Base-by-base conservation (phyloP, 345 rosid genomes). In the Dimocarpus longan region DNA sequence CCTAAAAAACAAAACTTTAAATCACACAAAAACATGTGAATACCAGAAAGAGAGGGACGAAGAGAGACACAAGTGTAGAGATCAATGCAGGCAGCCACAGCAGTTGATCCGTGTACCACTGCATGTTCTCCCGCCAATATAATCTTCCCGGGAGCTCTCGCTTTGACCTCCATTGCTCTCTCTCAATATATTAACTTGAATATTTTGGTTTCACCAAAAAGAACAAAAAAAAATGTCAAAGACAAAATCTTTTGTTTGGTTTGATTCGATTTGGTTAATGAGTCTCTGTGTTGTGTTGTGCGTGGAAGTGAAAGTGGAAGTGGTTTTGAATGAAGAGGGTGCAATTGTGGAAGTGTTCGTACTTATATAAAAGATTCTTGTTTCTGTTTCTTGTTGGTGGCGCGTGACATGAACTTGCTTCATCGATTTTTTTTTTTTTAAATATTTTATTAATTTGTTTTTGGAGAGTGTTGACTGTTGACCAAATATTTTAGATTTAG, bases 101-200 rank as follows among this genome's bases (percentile, higher is more conserved):
- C 98, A 7, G 97, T 87, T 74, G 91, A 90, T 82, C 99, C 97
- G 83, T 97, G 98, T 44, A 97, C 99, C 78, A 97, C 98, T 0
- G 96, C 98, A 54, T 97, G 99, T 78, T 97, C 99, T 1, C 99
- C 98, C 48, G 96, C 84, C 39, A 97, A 94, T 68, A 97, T 97
- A 87, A 97, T 89, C 83, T 94, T 97, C 44, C 98, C 98, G 0
- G 98, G 99, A 76, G 99, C 98, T 84, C 90, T 88, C 26, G 99
- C 88, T 77, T 82, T 93, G 84, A 94, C 94, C 84, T 94, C 96
- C 99, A 97, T 96, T n/a, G 15, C 60, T 54, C 7, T 60, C 24
- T 57, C 13, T 57, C 3, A 6, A 59, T n/a, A 22, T 60, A 21
- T 60, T 1, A 22, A 10, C 11, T 60, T 21, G 65, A 60, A 60